Base-by-base conservation (phyloP, 2,329 filamentous ascomycete genomes). In the Cordyceps cateniannulata region DNA sequence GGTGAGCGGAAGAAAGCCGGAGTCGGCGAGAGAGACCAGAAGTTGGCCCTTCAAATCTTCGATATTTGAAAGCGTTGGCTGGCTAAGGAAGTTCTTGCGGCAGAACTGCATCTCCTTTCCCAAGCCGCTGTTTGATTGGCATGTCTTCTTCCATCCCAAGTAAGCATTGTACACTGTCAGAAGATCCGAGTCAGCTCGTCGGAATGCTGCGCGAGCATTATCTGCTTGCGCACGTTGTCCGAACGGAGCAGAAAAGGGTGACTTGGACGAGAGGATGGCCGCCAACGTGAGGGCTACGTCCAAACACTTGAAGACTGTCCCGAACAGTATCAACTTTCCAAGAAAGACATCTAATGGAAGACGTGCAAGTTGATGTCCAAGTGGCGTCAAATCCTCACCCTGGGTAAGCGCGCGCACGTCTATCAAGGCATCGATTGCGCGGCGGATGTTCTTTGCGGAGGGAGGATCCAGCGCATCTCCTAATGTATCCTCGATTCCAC, bases 141-240 rank as follows among this genome's bases (percentile, higher is more conserved):
- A 96, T 5, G 93, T 86, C 60, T 86, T 86, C 69, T 90, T 93
- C 95, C 95, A 99, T 3, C 90, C 83, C 52, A 85, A 78, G 73
- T 99, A 99, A 1, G 95, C 95, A 70, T 97, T 96, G 77, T 96
- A 98, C 1, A 92, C 84, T 0, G 95, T 98, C 12, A 98, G 79
- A 0, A 98, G 81, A 71, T 99, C 95, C 0, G 95, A 98, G 72
- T 97, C 91, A 24, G 91, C 88, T 67, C 89, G 85, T 64, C 89
- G 88, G 77, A 96, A 99, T 4, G 84, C 84, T 62, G 89, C 81
- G 2, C 91, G 85, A 1, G 91, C 89, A 24, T 87, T 85, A 66
- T 97, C 90, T 40, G 91, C 91, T 69, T 96, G 91, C 45, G 86
- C 82, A 56, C 90, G 87, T 51, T 92, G 89, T 2, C 91, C 90